phyloP scores from a whole-genome alignment of 2,329 filamentous ascomycete species.

The Coccinonectria pachysandricola region DNA sequence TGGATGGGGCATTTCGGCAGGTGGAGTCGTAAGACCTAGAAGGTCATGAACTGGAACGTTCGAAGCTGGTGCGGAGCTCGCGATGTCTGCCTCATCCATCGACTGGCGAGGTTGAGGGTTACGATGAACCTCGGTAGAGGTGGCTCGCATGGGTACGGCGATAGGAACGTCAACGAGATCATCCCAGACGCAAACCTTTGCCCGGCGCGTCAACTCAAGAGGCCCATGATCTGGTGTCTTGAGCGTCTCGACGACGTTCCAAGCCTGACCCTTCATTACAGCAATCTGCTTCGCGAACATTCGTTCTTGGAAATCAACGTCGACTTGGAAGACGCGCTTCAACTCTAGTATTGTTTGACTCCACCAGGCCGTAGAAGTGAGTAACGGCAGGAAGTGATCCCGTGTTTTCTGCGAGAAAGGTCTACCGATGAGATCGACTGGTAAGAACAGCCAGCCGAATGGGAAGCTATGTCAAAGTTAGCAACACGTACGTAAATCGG shows the following conservation, averaged over 20 bases:
- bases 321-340: slow-evolving; percentile 78
- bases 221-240: slow-evolving; percentile 90
- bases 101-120: slow-evolving; percentile 39
- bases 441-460: slow-evolving; percentile 96
- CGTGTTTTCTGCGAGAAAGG: slow-evolving; percentile 92
- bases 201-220: slow-evolving; percentile 79
- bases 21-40: slow-evolving; percentile 52
- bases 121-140: slow-evolving; percentile 74
- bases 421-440: slow-evolving; percentile 89
- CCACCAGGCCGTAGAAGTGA: slow-evolving; percentile 97
- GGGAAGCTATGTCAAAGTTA: slow-evolving; percentile 61
- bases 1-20: slow-evolving; percentile 59
- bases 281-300: slow-evolving; percentile 99
- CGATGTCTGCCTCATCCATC: slow-evolving; percentile 83
- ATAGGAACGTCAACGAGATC: slow-evolving; percentile 94
- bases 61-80: slow-evolving; percentile 24
- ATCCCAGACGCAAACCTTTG: slow-evolving; percentile 94
- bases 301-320: slow-evolving; percentile 92
- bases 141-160: slow-evolving; percentile 77
- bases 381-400: slow-evolving; percentile 87
- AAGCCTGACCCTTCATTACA: slow-evolving; percentile 98
- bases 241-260: slow-evolving; percentile 97
- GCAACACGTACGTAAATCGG: no score
- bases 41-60: slow-evolving; percentile 49
- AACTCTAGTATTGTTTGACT: slow-evolving; percentile 82